phyloP scores from a whole-genome alignment of 371 early-diverging fungal genomes.

The Chytridiales sp. region DNA sequence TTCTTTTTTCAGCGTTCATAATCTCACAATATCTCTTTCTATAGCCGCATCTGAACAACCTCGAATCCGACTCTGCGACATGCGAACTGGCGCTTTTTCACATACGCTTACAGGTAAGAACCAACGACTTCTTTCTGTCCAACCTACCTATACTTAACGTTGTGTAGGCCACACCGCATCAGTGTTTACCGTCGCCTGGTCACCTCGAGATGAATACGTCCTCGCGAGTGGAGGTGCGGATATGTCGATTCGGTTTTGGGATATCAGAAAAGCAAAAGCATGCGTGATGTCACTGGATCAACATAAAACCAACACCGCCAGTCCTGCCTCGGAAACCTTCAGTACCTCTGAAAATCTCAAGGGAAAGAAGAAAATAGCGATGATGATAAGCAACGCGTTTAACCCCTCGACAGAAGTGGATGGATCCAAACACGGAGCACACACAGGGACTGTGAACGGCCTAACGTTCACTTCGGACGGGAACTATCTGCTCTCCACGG shows the following conservation, averaged over 20 bases:
- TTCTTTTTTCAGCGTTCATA: neutral
- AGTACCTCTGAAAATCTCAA: too few species aligned
- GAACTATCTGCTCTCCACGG: conserved; percentile 59
- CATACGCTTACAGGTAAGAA: conserved; percentile 56
- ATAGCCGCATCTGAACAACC: conserved; percentile 61
- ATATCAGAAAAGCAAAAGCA: conserved; percentile 70
- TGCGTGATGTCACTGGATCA: conserved; percentile 62
- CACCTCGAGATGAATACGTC: conserved; percentile 69
- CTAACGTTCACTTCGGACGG: conserved; percentile 68
- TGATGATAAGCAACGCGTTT: too few species aligned
- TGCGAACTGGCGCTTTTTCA: conserved; percentile 70
- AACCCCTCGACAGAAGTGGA: too few species aligned
- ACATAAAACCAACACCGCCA: conserved; percentile 59
- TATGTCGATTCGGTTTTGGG: conserved; percentile 73
- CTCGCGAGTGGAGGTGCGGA: conserved; percentile 85
- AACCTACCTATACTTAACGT: neutral
- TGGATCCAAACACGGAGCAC: too few species aligned
- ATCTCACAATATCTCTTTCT: conserved; percentile 9
- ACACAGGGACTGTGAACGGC: conserved; percentile 73
- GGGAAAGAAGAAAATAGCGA: too few species aligned
- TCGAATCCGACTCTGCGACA: conserved; percentile 75
- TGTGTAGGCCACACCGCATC: conserved; percentile 68
- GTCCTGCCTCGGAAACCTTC: too few species aligned
- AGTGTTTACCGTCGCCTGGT: conserved; percentile 75
- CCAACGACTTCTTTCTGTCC: neutral